Percentiles rank a stretch among this genome's conserved stretches.
These are phyloP conservation scores for Phyllosticta paracitricarpa DNA, from an alignment of 2,329 filamentous ascomycete genomes.

Conservation along the genomic window DNA sequence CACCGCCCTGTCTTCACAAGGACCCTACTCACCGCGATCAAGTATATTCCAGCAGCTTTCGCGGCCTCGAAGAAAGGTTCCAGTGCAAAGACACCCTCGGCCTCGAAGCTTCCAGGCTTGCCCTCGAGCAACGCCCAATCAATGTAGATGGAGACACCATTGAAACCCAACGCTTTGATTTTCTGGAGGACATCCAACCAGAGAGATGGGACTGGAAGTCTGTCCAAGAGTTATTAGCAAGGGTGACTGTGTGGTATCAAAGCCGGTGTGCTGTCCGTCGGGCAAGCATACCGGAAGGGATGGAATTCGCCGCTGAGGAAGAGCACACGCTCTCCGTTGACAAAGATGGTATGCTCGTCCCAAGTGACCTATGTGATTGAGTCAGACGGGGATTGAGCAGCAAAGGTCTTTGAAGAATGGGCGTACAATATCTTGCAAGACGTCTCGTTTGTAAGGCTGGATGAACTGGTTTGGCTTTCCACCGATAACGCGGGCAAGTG, in stretches of 20 bases:
- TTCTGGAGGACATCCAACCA: slow-evolving; percentile 73
- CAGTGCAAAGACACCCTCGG: slow-evolving; percentile 61
- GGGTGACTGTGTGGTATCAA: background rate
- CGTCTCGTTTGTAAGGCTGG: slow-evolving; percentile 38
- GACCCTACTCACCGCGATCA: slow-evolving; percentile 47
- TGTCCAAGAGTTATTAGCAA: slow-evolving; percentile 17
- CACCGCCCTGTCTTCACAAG: slow-evolving; percentile 8
- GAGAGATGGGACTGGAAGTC: slow-evolving; percentile 50
- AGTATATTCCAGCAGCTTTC: slow-evolving; percentile 60
- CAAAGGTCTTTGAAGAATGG: background rate
- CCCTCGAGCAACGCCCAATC: slow-evolving; percentile 73
- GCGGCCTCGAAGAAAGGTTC: slow-evolving; percentile 71
- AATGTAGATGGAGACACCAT: slow-evolving; percentile 67
- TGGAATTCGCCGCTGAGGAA: slow-evolving; percentile 68
- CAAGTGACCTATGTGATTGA: slow-evolving; percentile 47
- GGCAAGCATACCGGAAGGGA: slow-evolving; percentile 43
- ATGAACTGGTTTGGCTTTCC: slow-evolving; percentile 42
- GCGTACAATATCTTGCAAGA: slow-evolving; percentile 47
- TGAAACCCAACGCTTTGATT: slow-evolving; percentile 71
- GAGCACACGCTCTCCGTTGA: slow-evolving; percentile 59
- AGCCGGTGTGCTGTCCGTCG: background rate
- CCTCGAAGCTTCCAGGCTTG: slow-evolving; percentile 57
- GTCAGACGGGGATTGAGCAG: background rate
- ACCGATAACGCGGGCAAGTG: slow-evolving; percentile 38
- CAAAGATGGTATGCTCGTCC: slow-evolving; percentile 61